phyloP scores from a whole-genome alignment of 257 asterid genomes.

The Parsonsia alboflavescens region DNA sequence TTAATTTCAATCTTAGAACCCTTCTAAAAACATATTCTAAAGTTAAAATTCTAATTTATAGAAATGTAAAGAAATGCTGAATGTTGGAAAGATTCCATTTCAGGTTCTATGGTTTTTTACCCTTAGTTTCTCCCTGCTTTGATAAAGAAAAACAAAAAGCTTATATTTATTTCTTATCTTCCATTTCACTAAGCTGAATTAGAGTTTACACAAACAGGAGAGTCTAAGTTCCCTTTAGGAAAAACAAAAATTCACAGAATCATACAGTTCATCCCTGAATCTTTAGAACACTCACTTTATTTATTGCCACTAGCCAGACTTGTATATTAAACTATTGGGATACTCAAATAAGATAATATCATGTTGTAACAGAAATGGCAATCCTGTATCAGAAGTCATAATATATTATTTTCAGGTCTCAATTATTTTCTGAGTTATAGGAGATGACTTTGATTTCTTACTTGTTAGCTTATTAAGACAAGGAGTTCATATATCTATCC shows the following conservation, averaged over 20 bases:
- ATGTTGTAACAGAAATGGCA: background rate
- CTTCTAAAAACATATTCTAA: too few relatives aligned
- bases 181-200: too few relatives aligned
- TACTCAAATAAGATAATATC: background rate
- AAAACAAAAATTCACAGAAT: background rate
- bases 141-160: background rate
- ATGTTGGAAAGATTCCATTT: background rate
- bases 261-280: background rate
- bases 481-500: background rate
- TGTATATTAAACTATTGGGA: background rate
- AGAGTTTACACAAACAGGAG: background rate
- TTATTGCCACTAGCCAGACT: background rate
- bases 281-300: background rate
- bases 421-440: conserved; percentile 2
- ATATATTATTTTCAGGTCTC: background rate
- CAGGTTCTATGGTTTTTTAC: background rate
- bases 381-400: background rate
- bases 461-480: background rate
- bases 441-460: background rate
- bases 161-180: too few relatives aligned
- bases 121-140: background rate
- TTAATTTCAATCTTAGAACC: too few relatives aligned
- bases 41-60: background rate
- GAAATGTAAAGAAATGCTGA: too few relatives aligned
- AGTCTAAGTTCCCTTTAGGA: too few relatives aligned